Conservation (phyloP, 225 moss, liverwort and hornwort species). For the Anthoceros angustus region DNA sequence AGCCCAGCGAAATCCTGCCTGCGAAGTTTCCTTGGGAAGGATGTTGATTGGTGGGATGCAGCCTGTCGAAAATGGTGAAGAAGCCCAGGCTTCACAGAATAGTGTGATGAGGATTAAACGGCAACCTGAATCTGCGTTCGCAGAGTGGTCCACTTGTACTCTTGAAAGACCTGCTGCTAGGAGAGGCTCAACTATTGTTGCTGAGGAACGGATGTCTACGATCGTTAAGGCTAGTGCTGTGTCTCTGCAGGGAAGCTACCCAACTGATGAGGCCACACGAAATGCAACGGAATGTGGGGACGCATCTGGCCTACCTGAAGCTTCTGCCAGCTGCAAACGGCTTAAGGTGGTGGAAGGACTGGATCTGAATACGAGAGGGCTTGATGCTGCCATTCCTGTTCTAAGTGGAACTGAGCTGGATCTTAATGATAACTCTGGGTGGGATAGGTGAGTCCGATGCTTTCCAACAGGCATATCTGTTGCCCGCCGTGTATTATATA, state of each 20-base stretch:
- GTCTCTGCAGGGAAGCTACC: constrained; percentile 29
- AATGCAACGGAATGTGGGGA: constrained; percentile 1
- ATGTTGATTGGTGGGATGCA: constrained; percentile 11
- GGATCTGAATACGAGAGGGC: constrained; percentile 18
- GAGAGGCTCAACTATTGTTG: constrained; percentile 30
- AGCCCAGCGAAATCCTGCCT: constrained; percentile 10
- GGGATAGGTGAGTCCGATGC: constrained; percentile 24
- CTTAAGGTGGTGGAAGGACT: constrained; percentile 10
- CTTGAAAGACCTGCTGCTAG: constrained; percentile 46
- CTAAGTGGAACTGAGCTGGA: constrained; percentile 16
- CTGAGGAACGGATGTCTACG: constrained; percentile 24
- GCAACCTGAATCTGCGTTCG: constrained; percentile 15
- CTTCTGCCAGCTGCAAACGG: background rate
- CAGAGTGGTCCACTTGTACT: constrained; percentile 19
- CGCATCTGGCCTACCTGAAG: constrained; percentile 5
- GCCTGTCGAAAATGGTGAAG: constrained; percentile 2
- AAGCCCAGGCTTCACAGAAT: constrained; percentile 13
- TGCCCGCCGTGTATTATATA: background rate
- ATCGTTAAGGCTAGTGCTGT: constrained; percentile 20
- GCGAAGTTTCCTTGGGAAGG: constrained; percentile 8
- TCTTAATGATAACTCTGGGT: constrained; percentile 17
- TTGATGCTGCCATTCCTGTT: constrained; percentile 7
- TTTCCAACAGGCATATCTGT: background rate
- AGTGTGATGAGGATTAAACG: constrained; percentile 20
- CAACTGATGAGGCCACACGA: constrained; percentile 19